Evolutionary conservation across 176 grass and related monocot species (phyloP).

Genomic region (Cenchrus fungigraminus): DNA sequence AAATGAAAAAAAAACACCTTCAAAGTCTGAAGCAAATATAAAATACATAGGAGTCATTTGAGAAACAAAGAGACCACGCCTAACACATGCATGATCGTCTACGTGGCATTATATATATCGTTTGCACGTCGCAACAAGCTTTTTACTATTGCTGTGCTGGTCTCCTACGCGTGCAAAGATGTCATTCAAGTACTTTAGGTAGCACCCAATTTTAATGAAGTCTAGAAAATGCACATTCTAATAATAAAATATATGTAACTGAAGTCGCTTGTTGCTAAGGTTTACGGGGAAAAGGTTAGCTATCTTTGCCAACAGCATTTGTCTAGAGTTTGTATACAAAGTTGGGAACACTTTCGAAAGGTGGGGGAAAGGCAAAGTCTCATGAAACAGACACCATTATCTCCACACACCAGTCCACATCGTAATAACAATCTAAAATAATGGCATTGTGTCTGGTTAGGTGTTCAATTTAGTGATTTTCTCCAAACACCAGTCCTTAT

Average conservation of each 20-base stretch:
- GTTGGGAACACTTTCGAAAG: constrained; percentile 8
- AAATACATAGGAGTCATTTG: neutral
- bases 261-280: constrained; percentile 10
- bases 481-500: too few relatives aligned
- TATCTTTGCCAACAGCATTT: constrained; percentile 2
- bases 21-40: neutral
- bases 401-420: neutral
- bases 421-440: neutral
- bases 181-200: neutral
- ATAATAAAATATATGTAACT: neutral
- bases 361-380: neutral
- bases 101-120: neutral
- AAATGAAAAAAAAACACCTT: too few relatives aligned
- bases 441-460: neutral
- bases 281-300: neutral
- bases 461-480: neutral
- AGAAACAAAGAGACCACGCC: neutral
- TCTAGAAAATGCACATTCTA: neutral
- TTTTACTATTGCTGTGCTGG: neutral
- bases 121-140: neutral
- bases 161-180: neutral
- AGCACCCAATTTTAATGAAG: too few relatives aligned
- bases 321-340: constrained; percentile 22
- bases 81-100: neutral
- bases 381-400: neutral